Evolutionary conservation across 1,284 basidiomycete genomes (phyloP), one percentile per base, ranked within the genome.

Genomic region (Microbotryum lychnidis-dioicae): DNA sequence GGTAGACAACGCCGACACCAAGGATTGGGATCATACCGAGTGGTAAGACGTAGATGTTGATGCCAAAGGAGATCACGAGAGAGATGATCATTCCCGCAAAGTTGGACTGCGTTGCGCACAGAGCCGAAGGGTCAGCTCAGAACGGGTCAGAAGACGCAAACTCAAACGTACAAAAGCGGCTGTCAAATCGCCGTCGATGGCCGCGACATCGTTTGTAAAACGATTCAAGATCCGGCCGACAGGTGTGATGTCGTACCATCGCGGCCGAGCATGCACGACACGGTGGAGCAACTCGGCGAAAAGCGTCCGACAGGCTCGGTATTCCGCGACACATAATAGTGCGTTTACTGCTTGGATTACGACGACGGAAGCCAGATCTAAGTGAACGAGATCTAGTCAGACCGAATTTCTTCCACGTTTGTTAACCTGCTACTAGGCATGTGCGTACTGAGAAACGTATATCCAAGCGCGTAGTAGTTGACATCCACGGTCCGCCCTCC

Each of bases 241-340:
- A 4, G 74, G 73, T 1, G 69, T 72, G 21, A 67, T 56, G 51
- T 75, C 73, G 54, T 73, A 73, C 66, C 67, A 75, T 4, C 72
- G 65, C 0, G 73, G 54, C 4, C 70, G 69, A 0, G 74, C 71
- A 2, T 65, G 47, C 7, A 74, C 63, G 14, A 75, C 69, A 9
- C 67, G 66, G 21, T 55, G 50, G 20, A 75, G 67, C 4, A 75
- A 66, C 25, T 57, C 56, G 14, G 61, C 27, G 49, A 72, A 75
- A 29, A 75, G 61, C 3, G 59, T 57, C 16, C 37, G 37, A 42
- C 37, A 42, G 37, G 37, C 37, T 42, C 37, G 37, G 16, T 42
- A 42, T 42, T 42, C 37, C 14, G 37, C 37, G 37, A 42, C 37
- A 18, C 37, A 42, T 12, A 42, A 14, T 42, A 42, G 37, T 42